Evolutionary conservation across 192 early-diverging fungal genomes (phyloP), one percentile per base, ranked within the genome.

Genomic region (Glomus cerebriforme): DNA sequence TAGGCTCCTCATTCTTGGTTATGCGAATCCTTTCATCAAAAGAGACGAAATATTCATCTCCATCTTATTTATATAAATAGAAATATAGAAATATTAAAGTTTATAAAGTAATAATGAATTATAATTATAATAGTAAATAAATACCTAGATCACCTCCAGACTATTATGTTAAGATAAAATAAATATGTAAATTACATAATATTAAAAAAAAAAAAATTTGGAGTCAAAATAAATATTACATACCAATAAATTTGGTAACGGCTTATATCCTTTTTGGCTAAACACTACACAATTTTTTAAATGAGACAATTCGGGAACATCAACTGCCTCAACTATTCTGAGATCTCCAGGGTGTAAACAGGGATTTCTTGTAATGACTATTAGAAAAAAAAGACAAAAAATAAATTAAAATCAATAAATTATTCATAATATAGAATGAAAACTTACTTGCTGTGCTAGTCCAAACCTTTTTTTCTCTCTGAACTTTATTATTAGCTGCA

Each of bases 151-250:
- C 75, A 1, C 75, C 75, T 26, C 43, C 37, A 35, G 13, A 15
- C 49, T 74, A 3, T 34, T 34, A 24, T 34, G 12, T 9, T 59
- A 10, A 32, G 17, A 13, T 15, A 37, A 74, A 31, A 59, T 13
- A 59, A 59, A 6, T 15, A 59, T 26, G n/a, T n/a, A 3, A 27
- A 68, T 68, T 37, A 35, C 2, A 8, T 35, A 9, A 26, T 68
- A 8, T 35, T 29, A 8, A 7, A 29, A 63, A 68, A 68, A 27
- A 27, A n/a, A 73, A 32, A n/a, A 73, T 15, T n/a, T n/a, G n/a
- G n/a, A 85, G 84, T 93, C 92, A 39, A 76, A 93, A 93, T 22
- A 95, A 79, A 83, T 94, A 92, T 6, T 92, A 92, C 32, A 90
- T 91, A 73, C 87, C 86, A 75, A 91, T 91, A 88, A 91, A 68